Conservation (phyloP, 179 eudicot genomes). For the Spergularia azorica region DNA sequence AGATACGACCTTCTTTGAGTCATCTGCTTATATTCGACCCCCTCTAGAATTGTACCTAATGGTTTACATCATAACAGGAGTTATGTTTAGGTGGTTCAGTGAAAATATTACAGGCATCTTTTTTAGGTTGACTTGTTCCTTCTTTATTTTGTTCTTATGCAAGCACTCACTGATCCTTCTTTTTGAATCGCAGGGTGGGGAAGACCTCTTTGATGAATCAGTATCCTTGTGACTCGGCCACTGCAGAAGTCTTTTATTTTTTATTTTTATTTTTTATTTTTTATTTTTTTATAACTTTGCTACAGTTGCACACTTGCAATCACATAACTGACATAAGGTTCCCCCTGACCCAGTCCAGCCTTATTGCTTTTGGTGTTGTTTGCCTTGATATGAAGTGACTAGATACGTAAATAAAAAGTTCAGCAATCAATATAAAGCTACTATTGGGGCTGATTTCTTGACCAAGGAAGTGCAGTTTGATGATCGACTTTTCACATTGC, state of each 20-base stretch:
- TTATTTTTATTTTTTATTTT: not conserved
- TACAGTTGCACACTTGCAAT: not conserved
- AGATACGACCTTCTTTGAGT: not conserved
- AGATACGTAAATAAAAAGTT: conserved; percentile 96
- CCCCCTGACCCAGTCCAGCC: no score
- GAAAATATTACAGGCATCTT: not conserved
- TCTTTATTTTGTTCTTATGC: not conserved
- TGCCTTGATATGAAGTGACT: conserved; percentile 32
- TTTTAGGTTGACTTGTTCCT: no score
- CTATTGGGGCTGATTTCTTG: conserved; percentile 96
- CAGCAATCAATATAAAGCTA: conserved; percentile 94
- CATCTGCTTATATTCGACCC: not conserved
- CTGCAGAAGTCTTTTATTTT: not conserved
- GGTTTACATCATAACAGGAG: not conserved
- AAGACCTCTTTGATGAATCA: conserved; percentile 78
- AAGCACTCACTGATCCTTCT: conserved; percentile 15
- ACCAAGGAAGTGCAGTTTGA: conserved; percentile 95
- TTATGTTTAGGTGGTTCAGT: not conserved
- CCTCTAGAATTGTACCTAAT: not conserved
- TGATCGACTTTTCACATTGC: conserved; percentile 91
- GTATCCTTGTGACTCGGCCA: conserved; percentile 38
- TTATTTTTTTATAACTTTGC: not conserved
- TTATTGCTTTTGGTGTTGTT: conserved; percentile 8
- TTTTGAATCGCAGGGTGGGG: conserved; percentile 54
- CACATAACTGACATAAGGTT: no score